Base-by-base conservation (phyloP, 2,329 filamentous ascomycete genomes). In the Aspergillus phoenicis region DNA sequence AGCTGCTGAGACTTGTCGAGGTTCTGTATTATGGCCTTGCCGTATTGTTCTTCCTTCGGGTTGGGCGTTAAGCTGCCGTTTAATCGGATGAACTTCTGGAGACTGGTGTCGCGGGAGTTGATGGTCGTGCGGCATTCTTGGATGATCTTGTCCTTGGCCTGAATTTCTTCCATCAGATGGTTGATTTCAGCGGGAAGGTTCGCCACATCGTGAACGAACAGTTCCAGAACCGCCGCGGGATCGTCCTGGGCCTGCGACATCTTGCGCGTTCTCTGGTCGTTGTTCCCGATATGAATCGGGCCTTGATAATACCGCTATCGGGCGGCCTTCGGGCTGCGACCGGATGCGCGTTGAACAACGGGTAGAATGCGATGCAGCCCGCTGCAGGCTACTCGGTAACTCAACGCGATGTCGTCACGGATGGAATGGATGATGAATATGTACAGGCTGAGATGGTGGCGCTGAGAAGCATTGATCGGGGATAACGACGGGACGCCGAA, bases 1-100 rank as follows among this genome's bases (percentile, higher is more conserved):
- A 89, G 68, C 24, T 81, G 77, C 55, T 86, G 80, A 55, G 82
- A 83, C 57, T 80, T 79, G 64, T 88, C 86, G 68, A 84, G 84
- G 64, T 85, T 84, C 63, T 87, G 80, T 57, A 82, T 71, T 53
- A 88, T 83, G 8, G 79, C 77, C 66, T 85, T 87, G 57, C 78
- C 80, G 69, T 87, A 88, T 5, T 82, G 79, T 57, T 86, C 85
- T 70, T 89, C 87, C 68, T 89, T 88, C 0, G 86, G 85, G 63
- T 89, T 87, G 36, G 83, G 81, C 2, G 84, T 78, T 48, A 87
- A 79, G 67, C 85, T 84, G 58, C 87, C 86, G 65, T 88, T 87
- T 8, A 84, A 68, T 66, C 87, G 87, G 71, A 89, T 83, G 73
- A 86, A 87, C 68, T 88, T 88, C 67, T 89, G 87, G n/a, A 89